phyloP scores from a whole-genome alignment of 2,329 filamentous ascomycete genomes.

The Ophiostoma triangulosporum region DNA sequence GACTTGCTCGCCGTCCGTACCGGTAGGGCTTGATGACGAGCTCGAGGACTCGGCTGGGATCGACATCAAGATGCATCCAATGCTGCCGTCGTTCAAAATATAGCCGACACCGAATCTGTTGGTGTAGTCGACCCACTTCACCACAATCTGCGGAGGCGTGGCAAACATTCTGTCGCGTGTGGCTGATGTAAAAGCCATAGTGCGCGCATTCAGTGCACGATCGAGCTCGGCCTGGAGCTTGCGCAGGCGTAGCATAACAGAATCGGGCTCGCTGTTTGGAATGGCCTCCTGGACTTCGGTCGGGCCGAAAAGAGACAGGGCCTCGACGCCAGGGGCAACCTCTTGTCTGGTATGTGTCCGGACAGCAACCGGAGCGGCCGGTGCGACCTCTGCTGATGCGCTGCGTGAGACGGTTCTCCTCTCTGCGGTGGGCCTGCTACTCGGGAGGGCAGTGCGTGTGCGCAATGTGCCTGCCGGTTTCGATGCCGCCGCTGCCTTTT shows the following conservation, averaged over 20 bases:
- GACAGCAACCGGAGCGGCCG: neutral
- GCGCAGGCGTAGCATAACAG: constrained; percentile 41
- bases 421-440: constrained; percentile 8
- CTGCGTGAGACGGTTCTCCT: neutral
- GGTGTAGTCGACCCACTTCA: constrained; percentile 82
- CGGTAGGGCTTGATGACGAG: neutral
- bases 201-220: constrained; percentile 47
- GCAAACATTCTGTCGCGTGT: constrained; percentile 44
- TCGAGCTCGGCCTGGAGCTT: constrained; percentile 48
- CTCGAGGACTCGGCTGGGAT: constrained; percentile 25
- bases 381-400: neutral
- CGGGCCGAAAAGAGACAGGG: constrained; percentile 41
- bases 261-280: constrained; percentile 41
- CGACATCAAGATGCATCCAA: constrained; percentile 54
- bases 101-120: constrained; percentile 79
- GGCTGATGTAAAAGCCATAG: constrained; percentile 43
- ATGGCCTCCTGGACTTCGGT: constrained; percentile 37
- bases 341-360: neutral
- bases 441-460: constrained; percentile 11
- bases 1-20: neutral
- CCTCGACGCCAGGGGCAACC: neutral
- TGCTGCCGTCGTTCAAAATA: constrained; percentile 67
- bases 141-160: constrained; percentile 49
- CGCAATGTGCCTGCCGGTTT: neutral
- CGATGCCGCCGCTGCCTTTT: constrained; percentile 1